Evolutionary conservation across 2,329 filamentous ascomycete genomes (phyloP), one percentile per base, ranked within the genome.

Genomic region (Emmonsiellopsis sp.): DNA sequence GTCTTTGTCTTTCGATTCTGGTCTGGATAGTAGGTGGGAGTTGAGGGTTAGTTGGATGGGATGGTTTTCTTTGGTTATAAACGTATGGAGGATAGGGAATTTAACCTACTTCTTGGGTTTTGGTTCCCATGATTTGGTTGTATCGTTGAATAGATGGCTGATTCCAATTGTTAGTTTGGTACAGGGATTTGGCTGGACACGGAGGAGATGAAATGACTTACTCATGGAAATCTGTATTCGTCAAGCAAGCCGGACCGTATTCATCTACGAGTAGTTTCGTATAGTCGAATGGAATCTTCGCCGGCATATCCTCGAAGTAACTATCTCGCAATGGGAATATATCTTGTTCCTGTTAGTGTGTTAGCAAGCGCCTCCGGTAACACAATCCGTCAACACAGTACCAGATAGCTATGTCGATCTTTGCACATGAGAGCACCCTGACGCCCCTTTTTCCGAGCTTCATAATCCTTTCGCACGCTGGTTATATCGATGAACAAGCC

Each of bases 401-500:
- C 69, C 50, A 69, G 62, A 59, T 80, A 84, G 35, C 70, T 66
- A 60, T 84, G 81, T 7, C 67, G 69, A 63, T 83, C 81, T 62
- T 84, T 84, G 62, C 76, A 79, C 67, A 76, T 76, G 65, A 81
- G 69, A 7, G 69, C 70, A 5, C 72, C 74, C 8, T 66, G 50
- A 1, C 66, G 54, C 0, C 76, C 76, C 3, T 63, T 54, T 0
- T 63, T 62, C 45, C 73, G 65, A 6, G 67, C 69, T 0, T 66
- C 67, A 13, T 68, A 59, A 56, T 80, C 75, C 9, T 70, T 70
- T 50, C 79, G 71, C 5, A 83, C 69, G 5, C 79, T 76, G 0
- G 80, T 83, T 55, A 84, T 81, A 61, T 84, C 81, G 59, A 84
- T 82, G 59, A 81, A 84, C 0, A 83, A 64, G 0, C 81, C 81